phyloP scores from a whole-genome alignment of 139 green algal species.

The Coccomyxa sp. region DNA sequence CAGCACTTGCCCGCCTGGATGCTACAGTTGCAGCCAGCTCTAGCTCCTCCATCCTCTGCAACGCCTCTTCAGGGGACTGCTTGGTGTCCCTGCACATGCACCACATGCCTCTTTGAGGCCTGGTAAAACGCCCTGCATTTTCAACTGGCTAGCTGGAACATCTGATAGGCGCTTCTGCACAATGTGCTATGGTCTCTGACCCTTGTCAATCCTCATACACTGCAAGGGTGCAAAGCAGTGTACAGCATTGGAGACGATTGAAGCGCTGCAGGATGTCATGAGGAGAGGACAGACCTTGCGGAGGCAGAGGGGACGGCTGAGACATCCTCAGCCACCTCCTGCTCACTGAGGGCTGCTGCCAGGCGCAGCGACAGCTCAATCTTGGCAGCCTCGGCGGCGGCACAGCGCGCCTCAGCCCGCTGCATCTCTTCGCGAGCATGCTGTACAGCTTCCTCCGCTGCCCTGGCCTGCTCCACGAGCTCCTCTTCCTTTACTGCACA shows the following conservation, averaged over 20 bases:
- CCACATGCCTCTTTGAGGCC: no score
- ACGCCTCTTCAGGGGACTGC: not conserved
- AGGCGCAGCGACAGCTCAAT: conserved; percentile 40
- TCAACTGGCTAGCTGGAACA: no score
- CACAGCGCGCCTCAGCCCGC: conserved; percentile 15
- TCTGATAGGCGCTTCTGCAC: no score
- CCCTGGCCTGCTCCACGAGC: not conserved
- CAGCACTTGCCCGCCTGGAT: conserved; percentile 23
- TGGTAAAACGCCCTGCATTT: no score
- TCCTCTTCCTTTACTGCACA: not conserved
- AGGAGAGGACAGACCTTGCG: no score
- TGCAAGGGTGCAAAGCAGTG: no score
- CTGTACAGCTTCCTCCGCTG: conserved; percentile 2
- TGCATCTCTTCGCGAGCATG: conserved; percentile 16
- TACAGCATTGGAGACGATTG: no score
- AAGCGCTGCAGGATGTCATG: no score
- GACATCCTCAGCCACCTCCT: conserved; percentile 7
- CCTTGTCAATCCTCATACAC: no score
- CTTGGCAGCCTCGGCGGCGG: conserved; percentile 37
- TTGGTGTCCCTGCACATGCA: no score
- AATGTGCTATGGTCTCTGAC: no score
- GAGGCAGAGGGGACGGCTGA: conserved; percentile 11
- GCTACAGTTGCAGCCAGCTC: conserved; percentile 34
- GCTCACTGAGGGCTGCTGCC: conserved; percentile 21
- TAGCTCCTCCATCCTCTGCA: conserved; percentile 18